Evolutionary conservation across 345 rosid genomes (phyloP).

Genomic region (rapeseed (Brassica napus)): DNA sequence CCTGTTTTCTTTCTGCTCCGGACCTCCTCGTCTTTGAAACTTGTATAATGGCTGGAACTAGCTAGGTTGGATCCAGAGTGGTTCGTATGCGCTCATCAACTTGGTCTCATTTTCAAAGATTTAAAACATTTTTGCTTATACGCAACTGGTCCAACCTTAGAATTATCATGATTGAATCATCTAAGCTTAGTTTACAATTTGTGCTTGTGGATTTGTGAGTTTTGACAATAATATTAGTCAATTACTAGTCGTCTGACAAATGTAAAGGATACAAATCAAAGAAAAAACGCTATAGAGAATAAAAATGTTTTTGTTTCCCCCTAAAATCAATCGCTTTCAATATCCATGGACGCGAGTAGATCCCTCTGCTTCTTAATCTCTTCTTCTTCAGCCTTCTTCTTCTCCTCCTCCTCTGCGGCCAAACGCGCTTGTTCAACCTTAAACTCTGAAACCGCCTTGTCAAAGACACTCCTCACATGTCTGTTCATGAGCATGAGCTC

Average conservation of each 20-base stretch:
- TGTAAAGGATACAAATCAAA: neutral
- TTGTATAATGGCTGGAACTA: neutral
- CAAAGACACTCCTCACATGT: slow-evolving; percentile 71
- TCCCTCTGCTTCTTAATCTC: slow-evolving; percentile 20
- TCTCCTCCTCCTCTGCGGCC: slow-evolving; percentile 3
- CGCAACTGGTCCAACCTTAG: neutral
- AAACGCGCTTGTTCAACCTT: slow-evolving; percentile 12
- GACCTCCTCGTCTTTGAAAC: neutral
- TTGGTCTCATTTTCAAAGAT: neutral
- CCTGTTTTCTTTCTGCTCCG: neutral
- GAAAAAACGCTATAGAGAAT: neutral
- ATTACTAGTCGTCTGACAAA: neutral
- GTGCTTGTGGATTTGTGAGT: neutral
- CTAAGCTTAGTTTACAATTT: neutral
- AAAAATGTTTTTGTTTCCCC: slow-evolving; percentile 4
- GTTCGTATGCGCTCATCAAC: neutral
- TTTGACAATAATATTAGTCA: neutral
- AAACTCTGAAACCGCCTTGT: slow-evolving; percentile 54
- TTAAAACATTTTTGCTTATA: neutral
- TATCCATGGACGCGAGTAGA: slow-evolving; percentile 9
- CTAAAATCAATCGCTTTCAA: slow-evolving; percentile 19
- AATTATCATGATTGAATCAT: neutral
- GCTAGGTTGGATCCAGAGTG: neutral
- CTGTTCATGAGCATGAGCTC: slow-evolving; percentile 76
- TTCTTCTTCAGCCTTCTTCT: slow-evolving; percentile 14